phyloP scores from a whole-genome alignment of 2,329 filamentous ascomycete species.

The Aspergillus aculeatinus region DNA sequence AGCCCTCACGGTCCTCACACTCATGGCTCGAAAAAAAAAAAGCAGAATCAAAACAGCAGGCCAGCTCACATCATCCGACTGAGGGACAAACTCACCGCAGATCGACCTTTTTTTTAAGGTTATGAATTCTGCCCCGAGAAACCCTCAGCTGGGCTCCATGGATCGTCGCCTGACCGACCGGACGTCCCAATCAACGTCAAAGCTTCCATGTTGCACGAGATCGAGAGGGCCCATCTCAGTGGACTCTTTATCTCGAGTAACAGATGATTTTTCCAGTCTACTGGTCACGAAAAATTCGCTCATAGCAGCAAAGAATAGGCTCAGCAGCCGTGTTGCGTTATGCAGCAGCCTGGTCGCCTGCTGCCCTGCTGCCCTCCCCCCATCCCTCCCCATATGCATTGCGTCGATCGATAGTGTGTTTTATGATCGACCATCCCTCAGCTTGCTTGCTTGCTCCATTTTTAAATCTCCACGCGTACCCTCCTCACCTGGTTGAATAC shows the following conservation, averaged over 20 bases:
- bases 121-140: background rate
- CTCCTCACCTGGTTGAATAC: background rate
- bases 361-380: background rate
- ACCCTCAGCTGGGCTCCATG: background rate
- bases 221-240: background rate
- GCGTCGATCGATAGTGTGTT: background rate
- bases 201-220: background rate
- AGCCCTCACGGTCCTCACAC: background rate
- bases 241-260: background rate
- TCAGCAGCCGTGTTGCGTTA: background rate
- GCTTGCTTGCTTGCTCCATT: background rate
- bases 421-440: background rate
- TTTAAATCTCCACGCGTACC: background rate
- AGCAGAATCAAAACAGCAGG: background rate
- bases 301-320: background rate
- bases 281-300: background rate
- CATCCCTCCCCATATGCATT: background rate
- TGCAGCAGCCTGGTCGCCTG: background rate
- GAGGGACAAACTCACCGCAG: no score
- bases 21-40: background rate
- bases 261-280: background rate
- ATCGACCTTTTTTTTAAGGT: no score
- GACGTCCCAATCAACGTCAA: background rate
- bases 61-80: background rate
- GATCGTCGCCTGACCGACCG: conserved; percentile 7